Evolutionary conservation across 108 stramenopile species (phyloP).

Genomic region (Fragilaria radians): DNA sequence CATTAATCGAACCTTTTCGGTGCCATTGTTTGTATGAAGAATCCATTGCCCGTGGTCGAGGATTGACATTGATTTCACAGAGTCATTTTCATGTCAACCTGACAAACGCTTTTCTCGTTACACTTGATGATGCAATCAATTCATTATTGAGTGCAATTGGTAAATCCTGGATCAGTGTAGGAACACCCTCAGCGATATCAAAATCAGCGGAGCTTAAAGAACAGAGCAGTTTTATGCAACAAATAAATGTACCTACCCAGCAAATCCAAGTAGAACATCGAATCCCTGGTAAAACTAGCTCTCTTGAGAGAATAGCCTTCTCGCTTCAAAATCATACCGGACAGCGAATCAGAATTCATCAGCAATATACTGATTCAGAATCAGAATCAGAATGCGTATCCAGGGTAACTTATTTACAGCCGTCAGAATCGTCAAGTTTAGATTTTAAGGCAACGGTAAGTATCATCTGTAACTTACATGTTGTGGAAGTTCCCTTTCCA

Average conservation of each 20-base stretch:
- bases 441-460: constrained; percentile 84
- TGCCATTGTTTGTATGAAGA: constrained; percentile 60
- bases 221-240: constrained; percentile 12
- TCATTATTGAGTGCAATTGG: constrained; percentile 30
- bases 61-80: constrained; percentile 57
- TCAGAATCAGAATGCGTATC: constrained; percentile 24
- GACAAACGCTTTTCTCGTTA: constrained; percentile 75
- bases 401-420: constrained; percentile 70
- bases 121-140: constrained; percentile 63
- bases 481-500: constrained; percentile 84
- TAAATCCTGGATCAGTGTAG: constrained; percentile 19
- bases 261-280: constrained; percentile 50
- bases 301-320: constrained; percentile 79
- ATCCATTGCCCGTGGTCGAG: constrained; percentile 51
- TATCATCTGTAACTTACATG: constrained; percentile 64
- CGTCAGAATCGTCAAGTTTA: constrained; percentile 56
- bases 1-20: constrained; percentile 80
- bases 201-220: background rate
- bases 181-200: background rate
- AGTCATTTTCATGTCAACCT: constrained; percentile 82
- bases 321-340: constrained; percentile 85
- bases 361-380: constrained; percentile 25
- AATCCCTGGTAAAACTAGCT: constrained; percentile 36
- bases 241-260: constrained; percentile 15
- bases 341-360: constrained; percentile 78